Percentiles rank a stretch among this genome's conserved stretches.
phyloP scores from a whole-genome alignment of 192 early-diverging fungal species.

The Jimgerdemannia flammicorona region DNA sequence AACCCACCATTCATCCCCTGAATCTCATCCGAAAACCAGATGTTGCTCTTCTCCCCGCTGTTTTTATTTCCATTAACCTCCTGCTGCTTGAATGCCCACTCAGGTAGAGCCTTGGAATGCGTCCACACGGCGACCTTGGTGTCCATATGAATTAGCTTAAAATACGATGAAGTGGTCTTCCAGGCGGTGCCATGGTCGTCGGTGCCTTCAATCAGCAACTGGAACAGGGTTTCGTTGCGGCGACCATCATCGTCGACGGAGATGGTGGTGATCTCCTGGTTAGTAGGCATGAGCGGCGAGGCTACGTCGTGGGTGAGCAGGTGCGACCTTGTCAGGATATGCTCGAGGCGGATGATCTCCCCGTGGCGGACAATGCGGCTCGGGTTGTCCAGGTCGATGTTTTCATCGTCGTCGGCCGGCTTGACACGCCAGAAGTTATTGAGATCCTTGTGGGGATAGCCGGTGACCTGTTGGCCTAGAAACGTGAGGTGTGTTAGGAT shows the following conservation, averaged over 20 bases:
- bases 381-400: conserved; percentile 34
- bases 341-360: conserved; percentile 76
- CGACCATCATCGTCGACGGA: conserved; percentile 45
- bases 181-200: conserved; percentile 38
- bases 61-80: conserved; percentile 96
- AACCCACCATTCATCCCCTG: conserved; percentile 63
- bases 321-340: conserved; percentile 52
- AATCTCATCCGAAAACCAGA: conserved; percentile 82
- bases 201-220: conserved; percentile 55
- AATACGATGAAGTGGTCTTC: conserved; percentile 56
- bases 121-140: conserved; percentile 81
- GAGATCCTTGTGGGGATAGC: conserved; percentile 47
- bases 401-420: conserved; percentile 24
- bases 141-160: conserved; percentile 72
- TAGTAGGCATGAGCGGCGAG: conserved; percentile 57
- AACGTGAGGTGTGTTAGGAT: conserved; percentile 24
- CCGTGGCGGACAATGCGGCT: conserved; percentile 56
- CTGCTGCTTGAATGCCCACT: conserved; percentile 85
- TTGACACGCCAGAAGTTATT: conserved; percentile 60
- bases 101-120: conserved; percentile 62
- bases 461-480: not conserved
- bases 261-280: conserved; percentile 64
- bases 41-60: conserved; percentile 59
- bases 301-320: conserved; percentile 67
- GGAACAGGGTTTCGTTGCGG: conserved; percentile 54